These are phyloP conservation scores for Dianthus caryophyllus DNA, from an alignment of 148 eudicot species.

Conservation along the genomic window DNA sequence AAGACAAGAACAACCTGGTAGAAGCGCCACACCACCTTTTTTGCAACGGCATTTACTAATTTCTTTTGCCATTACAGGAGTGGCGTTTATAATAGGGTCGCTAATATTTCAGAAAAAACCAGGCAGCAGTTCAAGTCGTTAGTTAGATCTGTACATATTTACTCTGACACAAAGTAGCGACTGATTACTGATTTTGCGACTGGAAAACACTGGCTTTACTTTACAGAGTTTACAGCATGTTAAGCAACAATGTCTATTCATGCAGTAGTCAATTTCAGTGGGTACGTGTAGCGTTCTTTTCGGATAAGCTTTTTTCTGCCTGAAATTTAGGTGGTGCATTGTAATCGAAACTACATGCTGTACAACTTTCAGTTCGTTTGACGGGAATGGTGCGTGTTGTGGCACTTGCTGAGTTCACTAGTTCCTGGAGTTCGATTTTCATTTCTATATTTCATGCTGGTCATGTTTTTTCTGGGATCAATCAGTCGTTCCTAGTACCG, in stretches of 20 bases:
- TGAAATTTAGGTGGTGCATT: background rate
- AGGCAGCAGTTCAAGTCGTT: constrained; percentile 34
- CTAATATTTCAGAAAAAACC: constrained; percentile 69
- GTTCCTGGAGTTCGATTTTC: too few species aligned
- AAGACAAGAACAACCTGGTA: constrained; percentile 43
- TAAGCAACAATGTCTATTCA: constrained; percentile 14
- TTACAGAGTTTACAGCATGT: background rate
- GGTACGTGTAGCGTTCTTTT: background rate
- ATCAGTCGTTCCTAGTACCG: too few species aligned
- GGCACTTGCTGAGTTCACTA: too few species aligned
- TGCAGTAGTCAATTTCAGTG: background rate
- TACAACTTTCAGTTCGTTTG: background rate
- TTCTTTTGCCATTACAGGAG: constrained; percentile 81
- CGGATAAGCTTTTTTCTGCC: background rate
- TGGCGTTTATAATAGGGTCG: constrained; percentile 87
- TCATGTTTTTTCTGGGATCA: too few species aligned
- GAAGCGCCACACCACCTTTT: constrained; percentile 49
- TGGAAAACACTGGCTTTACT: constrained; percentile 15
- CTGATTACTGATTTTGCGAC: constrained; percentile 8
- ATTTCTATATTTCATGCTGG: too few species aligned
- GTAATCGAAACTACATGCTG: background rate
- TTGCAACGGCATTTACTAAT: constrained; percentile 52
- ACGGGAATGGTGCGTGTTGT: too few species aligned
- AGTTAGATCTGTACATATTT: constrained; percentile 22
- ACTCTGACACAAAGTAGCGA: constrained; percentile 11